Conservation (phyloP, 345 rosid genomes). For the Ceriops tagal region DNA sequence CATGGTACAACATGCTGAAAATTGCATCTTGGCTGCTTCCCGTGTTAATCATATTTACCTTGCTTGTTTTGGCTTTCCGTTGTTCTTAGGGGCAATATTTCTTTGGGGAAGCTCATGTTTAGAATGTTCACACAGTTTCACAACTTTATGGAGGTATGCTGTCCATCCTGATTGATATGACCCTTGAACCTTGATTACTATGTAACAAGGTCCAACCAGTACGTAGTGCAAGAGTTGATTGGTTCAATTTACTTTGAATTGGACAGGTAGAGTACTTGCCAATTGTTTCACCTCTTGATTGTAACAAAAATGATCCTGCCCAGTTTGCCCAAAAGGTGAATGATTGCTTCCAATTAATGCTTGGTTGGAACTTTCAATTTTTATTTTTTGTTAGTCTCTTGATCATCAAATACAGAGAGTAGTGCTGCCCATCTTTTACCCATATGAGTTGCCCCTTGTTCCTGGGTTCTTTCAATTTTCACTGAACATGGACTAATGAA, state of each 20-base stretch:
- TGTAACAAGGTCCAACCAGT: not conserved
- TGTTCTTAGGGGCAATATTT: conserved; percentile 58
- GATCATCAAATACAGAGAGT: not conserved
- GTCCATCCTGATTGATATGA: conserved; percentile 1
- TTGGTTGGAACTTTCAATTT: not conserved
- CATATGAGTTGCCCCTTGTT: not conserved
- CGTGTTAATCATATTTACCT: not conserved
- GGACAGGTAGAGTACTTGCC: conserved; percentile 92
- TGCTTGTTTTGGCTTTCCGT: conserved; percentile 15
- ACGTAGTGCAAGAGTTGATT: conserved; percentile 5
- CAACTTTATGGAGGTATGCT: conserved; percentile 89
- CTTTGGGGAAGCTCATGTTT: conserved; percentile 80
- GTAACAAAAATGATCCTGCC: conserved; percentile 61
- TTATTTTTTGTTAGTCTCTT: not conserved
- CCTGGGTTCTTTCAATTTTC: conserved; percentile 9
- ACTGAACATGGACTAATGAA: conserved; percentile 16
- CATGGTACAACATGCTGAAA: conserved; percentile 54
- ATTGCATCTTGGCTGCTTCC: conserved; percentile 8
- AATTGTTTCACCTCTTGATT: conserved; percentile 56
- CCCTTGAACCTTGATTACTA: conserved; percentile 1
- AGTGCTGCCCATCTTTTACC: not conserved
- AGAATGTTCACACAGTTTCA: conserved; percentile 99
- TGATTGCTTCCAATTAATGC: conserved; percentile 10
- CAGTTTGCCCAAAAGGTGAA: conserved; percentile 77
- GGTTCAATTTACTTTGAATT: conserved; percentile 11